phyloP scores from a whole-genome alignment of 208 protist species.

The Angomonas ambiguus region DNA sequence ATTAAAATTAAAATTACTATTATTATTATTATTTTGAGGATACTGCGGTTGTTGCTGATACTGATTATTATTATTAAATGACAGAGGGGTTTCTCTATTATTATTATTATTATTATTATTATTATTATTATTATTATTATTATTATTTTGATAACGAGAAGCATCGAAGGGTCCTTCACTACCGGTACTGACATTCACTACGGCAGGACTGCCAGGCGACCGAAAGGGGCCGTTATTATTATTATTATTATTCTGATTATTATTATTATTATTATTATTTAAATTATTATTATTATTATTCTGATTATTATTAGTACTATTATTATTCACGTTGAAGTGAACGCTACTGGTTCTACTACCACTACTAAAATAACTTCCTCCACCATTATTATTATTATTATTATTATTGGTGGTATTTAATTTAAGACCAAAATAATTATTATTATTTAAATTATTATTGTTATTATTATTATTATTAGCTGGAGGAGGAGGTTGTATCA shows the following conservation, averaged over 20 bases:
- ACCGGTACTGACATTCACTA: not conserved
- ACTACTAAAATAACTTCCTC: too few relatives aligned
- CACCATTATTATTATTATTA: too few relatives aligned
- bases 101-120: constrained; percentile 3
- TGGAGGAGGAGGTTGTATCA: too few relatives aligned
- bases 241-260: not conserved
- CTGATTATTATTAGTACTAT: constrained; percentile 1
- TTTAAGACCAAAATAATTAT: constrained; percentile 9
- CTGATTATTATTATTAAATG: not conserved
- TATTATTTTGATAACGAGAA: not conserved
- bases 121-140: not conserved
- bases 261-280: constrained; percentile 3
- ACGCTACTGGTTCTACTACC: not conserved
- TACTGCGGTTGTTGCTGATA: too few relatives aligned
- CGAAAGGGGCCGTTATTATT: not conserved
- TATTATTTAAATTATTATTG: too few relatives aligned
- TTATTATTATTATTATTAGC: too few relatives aligned
- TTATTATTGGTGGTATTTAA: too few relatives aligned
- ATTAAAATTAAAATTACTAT: not conserved
- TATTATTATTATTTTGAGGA: not conserved
- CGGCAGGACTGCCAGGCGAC: not conserved
- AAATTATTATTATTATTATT: constrained; percentile 15
- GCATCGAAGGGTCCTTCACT: not conserved
- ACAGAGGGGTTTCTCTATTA: not conserved
- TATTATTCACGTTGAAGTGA: not conserved